Evolutionary conservation across 148 eudicot genomes (phyloP).

Genomic region (Dianthus caryophyllus): DNA sequence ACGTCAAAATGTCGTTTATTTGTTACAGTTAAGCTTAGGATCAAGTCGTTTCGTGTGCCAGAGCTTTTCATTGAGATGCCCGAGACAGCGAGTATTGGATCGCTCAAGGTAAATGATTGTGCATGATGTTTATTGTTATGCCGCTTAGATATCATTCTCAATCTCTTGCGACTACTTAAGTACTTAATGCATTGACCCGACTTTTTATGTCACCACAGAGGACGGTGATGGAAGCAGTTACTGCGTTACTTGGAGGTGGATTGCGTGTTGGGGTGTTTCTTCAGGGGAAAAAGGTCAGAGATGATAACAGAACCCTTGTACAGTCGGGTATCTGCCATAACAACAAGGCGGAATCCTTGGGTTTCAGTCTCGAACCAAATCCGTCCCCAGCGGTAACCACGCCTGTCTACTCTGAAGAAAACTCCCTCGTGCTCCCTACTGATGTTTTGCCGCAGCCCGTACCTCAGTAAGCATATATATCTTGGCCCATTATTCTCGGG

Average conservation of each 20-base stretch:
- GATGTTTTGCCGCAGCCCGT: slow-evolving; percentile 40
- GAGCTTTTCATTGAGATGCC: slow-evolving; percentile 90
- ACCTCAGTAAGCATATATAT: slow-evolving; percentile 40
- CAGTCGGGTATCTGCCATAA: slow-evolving; percentile 74
- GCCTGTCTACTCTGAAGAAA: slow-evolving; percentile 42
- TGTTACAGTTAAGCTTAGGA: slow-evolving; percentile 84
- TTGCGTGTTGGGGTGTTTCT: slow-evolving; percentile 74
- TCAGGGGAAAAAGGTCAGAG: slow-evolving; percentile 87
- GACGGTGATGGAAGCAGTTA: slow-evolving; percentile 88
- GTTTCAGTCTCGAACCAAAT: slow-evolving; percentile 77
- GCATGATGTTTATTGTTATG: neutral
- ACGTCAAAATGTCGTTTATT: slow-evolving; percentile 38
- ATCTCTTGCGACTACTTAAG: neutral
- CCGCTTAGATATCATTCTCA: neutral
- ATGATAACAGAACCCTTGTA: slow-evolving; percentile 65
- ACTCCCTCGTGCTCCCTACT: slow-evolving; percentile 28
- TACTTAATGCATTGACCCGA: neutral
- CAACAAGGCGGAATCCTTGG: slow-evolving; percentile 60
- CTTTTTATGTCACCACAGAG: slow-evolving; percentile 38
- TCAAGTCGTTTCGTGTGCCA: slow-evolving; percentile 86
- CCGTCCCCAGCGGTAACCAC: slow-evolving; percentile 33
- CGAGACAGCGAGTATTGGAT: slow-evolving; percentile 82
- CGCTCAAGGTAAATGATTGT: slow-evolving; percentile 60
- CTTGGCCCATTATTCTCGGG: neutral
- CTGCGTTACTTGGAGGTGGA: slow-evolving; percentile 74